Percentiles rank a stretch among this genome's conserved stretches.
phyloP scores from a whole-genome alignment of 2,329 filamentous ascomycete species.

The Tolypocladium ovalisporum region DNA sequence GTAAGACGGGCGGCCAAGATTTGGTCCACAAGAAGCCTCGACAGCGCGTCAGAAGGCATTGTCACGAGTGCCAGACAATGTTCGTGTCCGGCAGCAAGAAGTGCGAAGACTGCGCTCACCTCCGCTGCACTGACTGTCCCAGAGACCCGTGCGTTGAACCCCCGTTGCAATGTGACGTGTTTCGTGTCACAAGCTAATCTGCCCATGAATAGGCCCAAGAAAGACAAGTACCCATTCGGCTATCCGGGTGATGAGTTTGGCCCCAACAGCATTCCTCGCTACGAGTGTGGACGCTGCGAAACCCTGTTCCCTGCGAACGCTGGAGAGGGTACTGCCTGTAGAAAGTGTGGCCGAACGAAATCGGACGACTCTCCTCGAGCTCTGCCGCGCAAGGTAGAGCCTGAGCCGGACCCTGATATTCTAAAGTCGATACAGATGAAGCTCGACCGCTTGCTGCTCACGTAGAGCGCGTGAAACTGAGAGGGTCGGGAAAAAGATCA shows the following conservation, averaged over 20 bases:
- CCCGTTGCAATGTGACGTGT: not conserved
- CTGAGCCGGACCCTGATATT: slow-evolving; percentile 49
- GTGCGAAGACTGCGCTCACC: slow-evolving; percentile 60
- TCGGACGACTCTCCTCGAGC: slow-evolving; percentile 48
- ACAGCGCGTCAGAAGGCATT: slow-evolving; percentile 64
- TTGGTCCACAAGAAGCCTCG: slow-evolving; percentile 59
- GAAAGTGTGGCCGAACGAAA: slow-evolving; percentile 48
- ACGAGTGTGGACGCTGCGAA: slow-evolving; percentile 53
- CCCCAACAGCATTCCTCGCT: slow-evolving; percentile 37
- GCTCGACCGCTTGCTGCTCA: slow-evolving; percentile 32
- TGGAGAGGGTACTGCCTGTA: slow-evolving; percentile 43
- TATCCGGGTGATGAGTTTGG: slow-evolving; percentile 57
- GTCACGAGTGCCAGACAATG: slow-evolving; percentile 59
- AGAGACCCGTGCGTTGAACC: slow-evolving; percentile 59
- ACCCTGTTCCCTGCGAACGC: slow-evolving; percentile 41
- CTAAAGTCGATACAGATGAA: slow-evolving; percentile 46
- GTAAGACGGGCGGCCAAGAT: slow-evolving; percentile 57
- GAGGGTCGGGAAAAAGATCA: too few species aligned
- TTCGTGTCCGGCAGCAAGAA: slow-evolving; percentile 50
- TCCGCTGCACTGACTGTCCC: slow-evolving; percentile 70
- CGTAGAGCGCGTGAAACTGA: slow-evolving; percentile 7
- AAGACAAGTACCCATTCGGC: slow-evolving; percentile 56
- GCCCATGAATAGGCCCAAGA: slow-evolving; percentile 44
- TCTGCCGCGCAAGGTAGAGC: slow-evolving; percentile 48
- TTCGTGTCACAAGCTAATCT: not conserved